A percentile compares a stretch with the other conserved stretches of the same genome.
Conservation (phyloP, 306 rosid species). For the Dryas drummondii region DNA sequence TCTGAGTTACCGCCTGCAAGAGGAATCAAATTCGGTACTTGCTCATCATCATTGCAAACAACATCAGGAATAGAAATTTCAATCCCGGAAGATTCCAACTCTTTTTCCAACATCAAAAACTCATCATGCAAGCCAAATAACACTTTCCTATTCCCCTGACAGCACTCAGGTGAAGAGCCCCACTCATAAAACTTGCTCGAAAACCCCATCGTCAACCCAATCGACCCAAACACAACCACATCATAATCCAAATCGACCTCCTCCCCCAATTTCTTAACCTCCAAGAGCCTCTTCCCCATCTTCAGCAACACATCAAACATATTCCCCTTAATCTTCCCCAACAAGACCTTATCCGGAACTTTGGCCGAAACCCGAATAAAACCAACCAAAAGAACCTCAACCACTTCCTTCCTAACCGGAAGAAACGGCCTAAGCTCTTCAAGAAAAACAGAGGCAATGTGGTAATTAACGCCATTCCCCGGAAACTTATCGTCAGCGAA, state of each 20-base stretch:
- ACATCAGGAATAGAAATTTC: constrained; percentile 47
- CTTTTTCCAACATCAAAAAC: constrained; percentile 79
- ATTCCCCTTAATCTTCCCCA: constrained; percentile 60
- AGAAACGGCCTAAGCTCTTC: constrained; percentile 76
- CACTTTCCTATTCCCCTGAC: constrained; percentile 80
- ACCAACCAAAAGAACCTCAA: constrained; percentile 50
- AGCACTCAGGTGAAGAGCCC: constrained; percentile 73
- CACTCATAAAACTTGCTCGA: constrained; percentile 58
- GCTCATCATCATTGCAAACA: constrained; percentile 46
- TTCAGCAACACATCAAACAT: constrained; percentile 56
- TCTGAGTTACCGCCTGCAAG: constrained; percentile 26
- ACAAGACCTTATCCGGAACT: constrained; percentile 61
- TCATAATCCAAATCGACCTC: constrained; percentile 46
- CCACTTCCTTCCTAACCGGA: constrained; percentile 47
- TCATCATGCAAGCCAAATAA: constrained; percentile 64
- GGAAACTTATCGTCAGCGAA: constrained; percentile 56
- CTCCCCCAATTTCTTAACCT: constrained; percentile 55
- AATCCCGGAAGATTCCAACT: constrained; percentile 49
- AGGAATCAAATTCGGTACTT: constrained; percentile 59
- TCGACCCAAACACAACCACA: constrained; percentile 42
- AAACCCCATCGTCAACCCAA: constrained; percentile 56
- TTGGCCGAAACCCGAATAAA: constrained; percentile 52
- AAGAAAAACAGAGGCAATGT: constrained; percentile 64
- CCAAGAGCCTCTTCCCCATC: constrained; percentile 63
- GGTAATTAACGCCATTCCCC: constrained; percentile 83